These are phyloP conservation scores for Russula earlei DNA, from an alignment of 768 basidiomycete genomes.

Conservation along the genomic window DNA sequence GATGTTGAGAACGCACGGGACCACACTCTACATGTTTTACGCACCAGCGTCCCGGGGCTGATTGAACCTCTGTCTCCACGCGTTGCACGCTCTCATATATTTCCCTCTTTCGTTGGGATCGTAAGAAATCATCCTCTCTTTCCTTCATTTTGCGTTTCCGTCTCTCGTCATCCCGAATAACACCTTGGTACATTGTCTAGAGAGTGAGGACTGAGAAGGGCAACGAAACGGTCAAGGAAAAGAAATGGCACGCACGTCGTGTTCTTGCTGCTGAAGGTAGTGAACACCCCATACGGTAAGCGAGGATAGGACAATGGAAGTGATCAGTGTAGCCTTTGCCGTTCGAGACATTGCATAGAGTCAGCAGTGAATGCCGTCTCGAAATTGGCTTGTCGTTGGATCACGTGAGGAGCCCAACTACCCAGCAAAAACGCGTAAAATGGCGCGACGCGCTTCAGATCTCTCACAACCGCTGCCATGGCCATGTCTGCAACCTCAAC, in stretches of 20 bases:
- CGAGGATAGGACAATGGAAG: slow-evolving; percentile 51
- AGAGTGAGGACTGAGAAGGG: neutral
- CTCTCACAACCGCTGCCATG: slow-evolving; percentile 5
- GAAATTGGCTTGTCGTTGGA: neutral
- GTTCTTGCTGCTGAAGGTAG: slow-evolving; percentile 74
- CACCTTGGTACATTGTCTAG: slow-evolving; percentile 88
- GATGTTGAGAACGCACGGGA: too few species aligned
- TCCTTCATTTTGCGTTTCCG: slow-evolving; percentile 59
- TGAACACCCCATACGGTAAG: slow-evolving; percentile 87
- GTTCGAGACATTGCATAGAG: slow-evolving; percentile 42
- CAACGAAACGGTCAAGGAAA: neutral
- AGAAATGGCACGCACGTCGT: slow-evolving; percentile 46
- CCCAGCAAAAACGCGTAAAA: neutral
- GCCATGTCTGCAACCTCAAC: slow-evolving; percentile 19
- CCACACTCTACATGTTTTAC: neutral
- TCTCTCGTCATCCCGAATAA: slow-evolving; percentile 80
- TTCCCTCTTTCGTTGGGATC: slow-evolving; percentile 54
- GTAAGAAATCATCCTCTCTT: slow-evolving; percentile 51
- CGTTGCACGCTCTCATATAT: slow-evolving; percentile 50
- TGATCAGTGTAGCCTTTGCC: slow-evolving; percentile 67
- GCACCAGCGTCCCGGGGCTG: neutral
- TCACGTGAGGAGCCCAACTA: slow-evolving; percentile 2
- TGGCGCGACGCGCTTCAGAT: neutral
- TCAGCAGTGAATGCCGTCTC: neutral
- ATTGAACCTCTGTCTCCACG: slow-evolving; percentile 14